Conservation (phyloP, 192 early-diverging fungal species). For the Backusella mclennaniae region DNA sequence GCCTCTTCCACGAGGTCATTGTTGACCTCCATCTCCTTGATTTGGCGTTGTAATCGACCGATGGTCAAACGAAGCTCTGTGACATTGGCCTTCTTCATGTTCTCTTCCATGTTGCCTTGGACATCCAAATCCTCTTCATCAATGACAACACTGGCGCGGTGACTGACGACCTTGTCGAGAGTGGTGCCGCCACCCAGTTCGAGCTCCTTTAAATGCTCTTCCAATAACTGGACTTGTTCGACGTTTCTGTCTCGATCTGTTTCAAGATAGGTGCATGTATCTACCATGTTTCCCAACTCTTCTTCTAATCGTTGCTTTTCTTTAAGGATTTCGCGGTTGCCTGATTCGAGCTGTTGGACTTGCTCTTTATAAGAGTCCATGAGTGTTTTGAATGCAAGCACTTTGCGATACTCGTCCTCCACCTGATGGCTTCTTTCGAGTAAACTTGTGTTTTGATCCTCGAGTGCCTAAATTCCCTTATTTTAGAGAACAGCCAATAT, state of each 20-base stretch:
- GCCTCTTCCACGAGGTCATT: constrained; percentile 6
- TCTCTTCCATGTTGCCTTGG: constrained; percentile 23
- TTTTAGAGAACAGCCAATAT: not conserved
- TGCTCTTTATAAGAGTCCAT: constrained; percentile 90
- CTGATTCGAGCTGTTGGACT: constrained; percentile 67
- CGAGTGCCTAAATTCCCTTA: constrained; percentile 43
- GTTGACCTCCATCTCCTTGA: constrained; percentile 27
- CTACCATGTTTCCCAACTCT: constrained; percentile 59
- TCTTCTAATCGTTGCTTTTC: constrained; percentile 71
- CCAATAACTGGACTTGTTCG: constrained; percentile 77
- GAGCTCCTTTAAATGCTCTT: constrained; percentile 79
- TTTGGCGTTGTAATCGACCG: constrained; percentile 28
- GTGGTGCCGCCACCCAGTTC: constrained; percentile 60
- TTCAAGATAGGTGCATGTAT: constrained; percentile 61
- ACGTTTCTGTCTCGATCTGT: constrained; percentile 61
- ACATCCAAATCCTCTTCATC: constrained; percentile 13
- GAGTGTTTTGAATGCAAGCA: constrained; percentile 70
- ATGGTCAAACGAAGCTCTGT: constrained; percentile 34
- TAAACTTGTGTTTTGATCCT: constrained; percentile 76
- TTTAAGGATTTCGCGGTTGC: constrained; percentile 60
- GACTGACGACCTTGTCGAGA: constrained; percentile 19
- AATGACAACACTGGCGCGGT: constrained; percentile 24
- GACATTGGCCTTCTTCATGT: constrained; percentile 33
- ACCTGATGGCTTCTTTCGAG: constrained; percentile 70
- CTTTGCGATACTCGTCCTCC: constrained; percentile 87